Evolutionary conservation across 768 basidiomycete species (phyloP).

Genomic region (Mycena haematopus): DNA sequence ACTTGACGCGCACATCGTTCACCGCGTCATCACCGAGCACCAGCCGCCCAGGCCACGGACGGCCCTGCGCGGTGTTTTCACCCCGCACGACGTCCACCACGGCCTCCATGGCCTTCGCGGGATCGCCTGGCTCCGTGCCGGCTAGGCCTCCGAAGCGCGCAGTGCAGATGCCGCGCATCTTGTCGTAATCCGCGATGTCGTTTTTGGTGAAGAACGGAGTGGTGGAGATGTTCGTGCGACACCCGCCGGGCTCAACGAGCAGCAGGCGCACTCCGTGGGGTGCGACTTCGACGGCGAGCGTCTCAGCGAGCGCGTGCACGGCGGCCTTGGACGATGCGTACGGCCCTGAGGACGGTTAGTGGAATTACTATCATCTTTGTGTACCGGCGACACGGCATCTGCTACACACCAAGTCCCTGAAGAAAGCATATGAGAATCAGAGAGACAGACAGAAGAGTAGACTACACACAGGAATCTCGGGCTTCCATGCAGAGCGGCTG

Average conservation of each 20-base stretch:
- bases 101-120: neutral
- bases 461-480: constrained; percentile 42
- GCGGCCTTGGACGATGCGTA: constrained; percentile 52
- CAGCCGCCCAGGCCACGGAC: constrained; percentile 33
- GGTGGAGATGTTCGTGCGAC: constrained; percentile 44
- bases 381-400: neutral
- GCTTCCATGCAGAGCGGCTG: constrained; percentile 45
- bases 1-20: constrained; percentile 33
- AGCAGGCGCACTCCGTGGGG: constrained; percentile 47
- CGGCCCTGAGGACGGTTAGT: constrained; percentile 30
- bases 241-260: constrained; percentile 49
- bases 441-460: neutral
- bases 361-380: neutral
- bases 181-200: constrained; percentile 45
- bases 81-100: constrained; percentile 22
- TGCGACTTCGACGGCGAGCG: constrained; percentile 45
- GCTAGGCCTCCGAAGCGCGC: constrained; percentile 17
- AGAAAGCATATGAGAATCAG: neutral
- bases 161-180: constrained; percentile 27
- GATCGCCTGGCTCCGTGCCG: neutral
- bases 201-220: constrained; percentile 33
- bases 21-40: constrained; percentile 38
- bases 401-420: constrained; percentile 27
- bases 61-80: constrained; percentile 35
- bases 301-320: constrained; percentile 46